Conservation (phyloP, 495 filamentous ascomycete genomes). For the Saxophila tyrrhenica region DNA sequence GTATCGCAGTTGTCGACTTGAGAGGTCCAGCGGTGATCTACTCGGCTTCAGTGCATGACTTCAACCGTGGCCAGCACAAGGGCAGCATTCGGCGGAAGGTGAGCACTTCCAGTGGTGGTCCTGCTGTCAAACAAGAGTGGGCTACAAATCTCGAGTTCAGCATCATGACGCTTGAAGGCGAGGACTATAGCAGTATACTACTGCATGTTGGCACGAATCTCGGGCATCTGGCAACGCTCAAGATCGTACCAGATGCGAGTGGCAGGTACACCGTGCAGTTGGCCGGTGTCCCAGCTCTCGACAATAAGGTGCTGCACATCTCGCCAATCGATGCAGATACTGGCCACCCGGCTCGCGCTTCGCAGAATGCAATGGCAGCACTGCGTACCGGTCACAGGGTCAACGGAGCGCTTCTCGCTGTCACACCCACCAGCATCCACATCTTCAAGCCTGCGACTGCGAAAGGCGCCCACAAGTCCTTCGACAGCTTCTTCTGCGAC, state of each 20-base stretch:
- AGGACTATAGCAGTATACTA: constrained; percentile 88
- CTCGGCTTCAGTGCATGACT: constrained; percentile 51
- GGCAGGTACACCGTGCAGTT: constrained; percentile 63
- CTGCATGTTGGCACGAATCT: constrained; percentile 82
- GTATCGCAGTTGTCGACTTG: constrained; percentile 70
- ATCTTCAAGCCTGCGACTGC: constrained; percentile 75
- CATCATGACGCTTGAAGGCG: constrained; percentile 83
- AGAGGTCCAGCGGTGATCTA: constrained; percentile 84
- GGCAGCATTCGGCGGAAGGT: constrained; percentile 48
- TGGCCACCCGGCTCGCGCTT: constrained; percentile 64
- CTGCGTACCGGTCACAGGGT: constrained; percentile 59
- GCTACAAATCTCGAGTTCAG: constrained; percentile 75
- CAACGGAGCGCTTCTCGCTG: constrained; percentile 57
- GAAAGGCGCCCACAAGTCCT: constrained; percentile 81
- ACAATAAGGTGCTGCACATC: constrained; percentile 63
- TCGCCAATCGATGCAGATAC: constrained; percentile 66
- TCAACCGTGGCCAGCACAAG: constrained; percentile 58
- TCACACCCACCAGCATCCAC: constrained; percentile 61
- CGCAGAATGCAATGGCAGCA: constrained; percentile 55
- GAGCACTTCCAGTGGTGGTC: constrained; percentile 8
- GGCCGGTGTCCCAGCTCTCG: constrained; percentile 52
- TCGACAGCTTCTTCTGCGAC: constrained; percentile 72
- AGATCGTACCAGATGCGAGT: constrained; percentile 60
- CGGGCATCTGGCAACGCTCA: constrained; percentile 78
- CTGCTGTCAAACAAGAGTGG: constrained; percentile 48